Evolutionary conservation across 2,329 filamentous ascomycete species (phyloP), one percentile per base, ranked within the genome.

Genomic region (Diaporthe capsici): DNA sequence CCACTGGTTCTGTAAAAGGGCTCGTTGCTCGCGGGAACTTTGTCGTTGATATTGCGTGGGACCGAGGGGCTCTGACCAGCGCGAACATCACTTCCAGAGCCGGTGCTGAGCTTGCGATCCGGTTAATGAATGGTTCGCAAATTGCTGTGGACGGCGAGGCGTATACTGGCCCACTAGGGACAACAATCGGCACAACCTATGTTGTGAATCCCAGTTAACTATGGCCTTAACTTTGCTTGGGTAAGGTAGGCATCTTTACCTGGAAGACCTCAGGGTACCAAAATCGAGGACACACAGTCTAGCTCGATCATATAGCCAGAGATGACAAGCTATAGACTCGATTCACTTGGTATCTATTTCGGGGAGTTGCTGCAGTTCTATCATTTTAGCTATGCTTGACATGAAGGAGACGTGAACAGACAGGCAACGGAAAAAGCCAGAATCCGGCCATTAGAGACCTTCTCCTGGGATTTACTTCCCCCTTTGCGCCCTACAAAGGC

Each of bases 401-500:
- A 22, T 28, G 20, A 28, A 65, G 17, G 17, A 20, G 44, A 3
- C 13, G n/a, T 47, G 47, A 53, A 39, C 47, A 55, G 65, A 53
- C 65, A 55, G 13, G 47, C n/a, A 53, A 28, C 22, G 47, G 31
- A 31, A 39, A 53, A 13, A 39, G 12, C 47, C 47, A 34, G 13
- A 7, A 15, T 2, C 4, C 7, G 31, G 15, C 31, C 22, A 3
- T 2, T 9, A 20, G 13, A 28, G n/a, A 15, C 8, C 34, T 51
- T 51, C 22, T 17, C 3, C 10, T 15, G 47, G 44, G 15, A 39
- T 5, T 20, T 1, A 17, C 31, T 25, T n/a, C 22, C 22, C 39
- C 8, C 5, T 39, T 20, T 42, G 31, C 20, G 6, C 68, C 4
- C 79, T 81, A 84, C 13, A 88, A 76, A 7, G 85, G 79, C 39